Evolutionary conservation across 768 basidiomycete genomes (phyloP), one percentile per base, ranked within the genome.

Genomic region (Fomitopsis serialis): DNA sequence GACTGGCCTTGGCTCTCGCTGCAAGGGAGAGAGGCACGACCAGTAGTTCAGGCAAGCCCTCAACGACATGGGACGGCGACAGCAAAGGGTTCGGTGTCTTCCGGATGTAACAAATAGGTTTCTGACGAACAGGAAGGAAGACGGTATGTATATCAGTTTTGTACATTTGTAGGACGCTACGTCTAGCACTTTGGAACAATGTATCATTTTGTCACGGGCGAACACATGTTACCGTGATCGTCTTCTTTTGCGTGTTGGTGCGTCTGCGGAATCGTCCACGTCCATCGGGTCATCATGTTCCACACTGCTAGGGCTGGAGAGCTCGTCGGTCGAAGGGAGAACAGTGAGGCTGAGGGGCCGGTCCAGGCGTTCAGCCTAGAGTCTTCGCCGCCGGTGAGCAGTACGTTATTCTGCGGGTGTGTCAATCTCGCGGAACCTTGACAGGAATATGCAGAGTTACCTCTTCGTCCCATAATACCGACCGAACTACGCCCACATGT

Each of bases 81-180:
- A 75, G 70, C 42, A 80, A 74, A 59, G 87, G 82, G n/a, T 94
- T 89, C 70, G 93, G 93, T 6, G 89, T 91, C 35, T 95, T 92
- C 72, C 82, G 92, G 57, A 95, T 95, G 92, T 95, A 76, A 70
- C 32, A 48, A n/a, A n/a, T 19, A 11, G 29, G 11, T 42, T 24
- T 13, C 12, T 35, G 3, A 4, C 27, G 11, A 42, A 3, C 12
- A 19, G 21, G n/a, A 37, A 6, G 29, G 11, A 6, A 32, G 5
- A n/a, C n/a, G 29, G n/a, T 37, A 50, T 24, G 12, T 45, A 3
- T 25, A 51, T n/a, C 19, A 51, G n/a, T 51, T 35, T 10, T 42
- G 40, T 3, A 19, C 17, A 36, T 55, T 40, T 50, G 53, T 22
- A 49, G 52, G 45, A 49, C 42, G 44, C 11, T 45, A 42, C 8